phyloP scores from a whole-genome alignment of 1,284 basidiomycete genomes.

The Sporisorium scitamineum region DNA sequence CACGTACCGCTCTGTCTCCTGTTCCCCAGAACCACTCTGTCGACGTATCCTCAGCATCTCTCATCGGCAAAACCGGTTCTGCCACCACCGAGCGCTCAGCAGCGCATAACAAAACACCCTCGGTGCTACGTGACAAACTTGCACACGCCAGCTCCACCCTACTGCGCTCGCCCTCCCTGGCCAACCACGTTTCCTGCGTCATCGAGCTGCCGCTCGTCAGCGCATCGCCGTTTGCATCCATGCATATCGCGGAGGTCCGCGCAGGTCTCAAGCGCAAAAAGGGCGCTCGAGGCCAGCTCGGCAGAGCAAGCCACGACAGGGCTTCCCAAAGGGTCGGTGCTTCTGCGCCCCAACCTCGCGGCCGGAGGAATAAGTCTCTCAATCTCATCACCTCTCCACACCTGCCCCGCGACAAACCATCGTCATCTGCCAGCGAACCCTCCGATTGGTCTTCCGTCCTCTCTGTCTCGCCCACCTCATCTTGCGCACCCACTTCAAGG shows the following conservation, averaged over 20 bases:
- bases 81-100: neutral
- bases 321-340: neutral
- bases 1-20: conserved; percentile 35
- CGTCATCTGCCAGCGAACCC: conserved; percentile 41
- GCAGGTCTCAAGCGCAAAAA: conserved; percentile 52
- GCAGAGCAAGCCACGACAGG: neutral
- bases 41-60: neutral
- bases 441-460: conserved; percentile 49
- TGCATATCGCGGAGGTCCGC: conserved; percentile 25
- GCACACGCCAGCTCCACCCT: conserved; percentile 24
- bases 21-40: conserved; percentile 28
- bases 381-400: conserved; percentile 35
- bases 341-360: conserved; percentile 4
- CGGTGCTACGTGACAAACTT: conserved; percentile 15
- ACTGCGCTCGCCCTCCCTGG: conserved; percentile 18
- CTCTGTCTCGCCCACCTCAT: conserved; percentile 37
- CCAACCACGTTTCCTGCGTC: conserved; percentile 18
- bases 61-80: neutral
- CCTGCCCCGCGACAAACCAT: conserved; percentile 32
- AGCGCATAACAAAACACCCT: conserved; percentile 4
- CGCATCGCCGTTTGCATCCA: conserved; percentile 15
- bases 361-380: conserved; percentile 15
- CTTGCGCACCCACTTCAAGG: conserved; percentile 21
- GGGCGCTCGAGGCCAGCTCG: conserved; percentile 23
- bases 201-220: conserved; percentile 29